A percentile compares a stretch with the other conserved stretches of the same genome.
Evolutionary conservation across 148 eudicot genomes (phyloP).

Genomic region (Agrostemma githago): DNA sequence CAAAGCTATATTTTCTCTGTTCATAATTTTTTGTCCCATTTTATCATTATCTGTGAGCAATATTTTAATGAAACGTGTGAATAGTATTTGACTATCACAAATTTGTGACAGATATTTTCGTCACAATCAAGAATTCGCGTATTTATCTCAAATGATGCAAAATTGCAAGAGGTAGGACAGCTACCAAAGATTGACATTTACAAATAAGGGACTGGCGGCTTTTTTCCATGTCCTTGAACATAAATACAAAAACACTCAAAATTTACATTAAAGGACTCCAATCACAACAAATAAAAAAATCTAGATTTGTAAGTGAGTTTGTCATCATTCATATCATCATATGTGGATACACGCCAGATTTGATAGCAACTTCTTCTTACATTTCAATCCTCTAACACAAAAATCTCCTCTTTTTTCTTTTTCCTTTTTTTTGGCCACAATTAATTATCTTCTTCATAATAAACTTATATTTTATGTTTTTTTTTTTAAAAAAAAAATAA

Average conservation of each 20-base stretch:
- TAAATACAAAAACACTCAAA: not conserved
- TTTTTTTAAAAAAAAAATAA: too few relatives aligned
- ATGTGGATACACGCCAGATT: conserved; percentile 37
- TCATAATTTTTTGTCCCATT: too few relatives aligned
- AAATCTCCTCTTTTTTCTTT: conserved; percentile 3
- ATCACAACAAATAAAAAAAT: not conserved
- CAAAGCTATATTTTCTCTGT: too few relatives aligned
- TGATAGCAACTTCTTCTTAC: conserved; percentile 6
- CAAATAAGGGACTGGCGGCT: conserved; percentile 2
- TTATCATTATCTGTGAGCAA: too few relatives aligned
- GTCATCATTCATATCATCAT: conserved; percentile 19
- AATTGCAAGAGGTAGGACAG: not conserved
- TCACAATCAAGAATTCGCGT: too few relatives aligned
- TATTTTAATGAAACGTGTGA: too few relatives aligned
- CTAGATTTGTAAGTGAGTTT: not conserved
- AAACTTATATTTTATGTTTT: not conserved
- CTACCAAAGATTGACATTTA: not conserved
- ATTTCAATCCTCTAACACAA: conserved; percentile 5
- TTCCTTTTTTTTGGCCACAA: conserved; percentile 13
- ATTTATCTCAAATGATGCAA: too few relatives aligned
- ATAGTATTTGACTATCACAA: too few relatives aligned
- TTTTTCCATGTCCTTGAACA: not conserved
- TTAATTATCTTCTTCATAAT: not conserved
- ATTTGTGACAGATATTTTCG: too few relatives aligned
- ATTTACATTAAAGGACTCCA: conserved; percentile 4